phyloP scores from a whole-genome alignment of 2,329 filamentous ascomycete species.

The Alternaria incomplexa region DNA sequence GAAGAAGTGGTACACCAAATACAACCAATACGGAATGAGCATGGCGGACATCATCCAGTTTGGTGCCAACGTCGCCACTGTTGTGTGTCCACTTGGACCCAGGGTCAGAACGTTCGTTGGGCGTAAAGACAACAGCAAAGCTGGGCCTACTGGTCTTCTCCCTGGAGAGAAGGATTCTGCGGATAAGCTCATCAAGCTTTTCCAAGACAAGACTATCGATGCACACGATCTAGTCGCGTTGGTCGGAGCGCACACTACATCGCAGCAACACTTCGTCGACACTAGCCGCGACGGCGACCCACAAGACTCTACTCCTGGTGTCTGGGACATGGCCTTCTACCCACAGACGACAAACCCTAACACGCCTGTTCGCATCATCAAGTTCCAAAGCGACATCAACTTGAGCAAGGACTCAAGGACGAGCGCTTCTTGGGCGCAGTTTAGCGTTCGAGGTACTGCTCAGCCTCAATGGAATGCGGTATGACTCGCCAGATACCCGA shows the following conservation, averaged over 20 bases:
- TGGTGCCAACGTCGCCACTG: conserved; percentile 46
- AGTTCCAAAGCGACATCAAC: conserved; percentile 46
- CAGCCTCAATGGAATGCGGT: conserved; percentile 46
- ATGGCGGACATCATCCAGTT: conserved; percentile 51
- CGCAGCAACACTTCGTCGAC: conserved; percentile 47
- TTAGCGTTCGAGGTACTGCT: conserved; percentile 26
- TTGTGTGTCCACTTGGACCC: conserved; percentile 49
- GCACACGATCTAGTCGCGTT: conserved; percentile 47
- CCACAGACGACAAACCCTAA: conserved; percentile 34
- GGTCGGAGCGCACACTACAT: conserved; percentile 47
- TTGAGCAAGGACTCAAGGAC: conserved; percentile 44
- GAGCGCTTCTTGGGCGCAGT: conserved; percentile 40
- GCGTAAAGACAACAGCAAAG: conserved; percentile 45
- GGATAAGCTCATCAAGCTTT: conserved; percentile 45
- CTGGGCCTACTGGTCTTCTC: conserved; percentile 43
- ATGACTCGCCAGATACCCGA: background rate
- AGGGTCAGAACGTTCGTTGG: conserved; percentile 47
- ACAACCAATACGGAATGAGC: conserved; percentile 41
- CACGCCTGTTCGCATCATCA: conserved; percentile 41
- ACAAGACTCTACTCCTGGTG: conserved; percentile 45
- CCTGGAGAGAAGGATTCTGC: conserved; percentile 42
- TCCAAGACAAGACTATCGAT: conserved; percentile 48
- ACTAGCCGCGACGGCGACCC: conserved; percentile 40
- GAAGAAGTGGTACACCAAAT: conserved; percentile 41
- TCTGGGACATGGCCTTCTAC: conserved; percentile 49